Percentiles rank a stretch among this genome's conserved stretches.
Evolutionary conservation across 768 basidiomycete genomes (phyloP).

Genomic region (Termitomyces sp.): DNA sequence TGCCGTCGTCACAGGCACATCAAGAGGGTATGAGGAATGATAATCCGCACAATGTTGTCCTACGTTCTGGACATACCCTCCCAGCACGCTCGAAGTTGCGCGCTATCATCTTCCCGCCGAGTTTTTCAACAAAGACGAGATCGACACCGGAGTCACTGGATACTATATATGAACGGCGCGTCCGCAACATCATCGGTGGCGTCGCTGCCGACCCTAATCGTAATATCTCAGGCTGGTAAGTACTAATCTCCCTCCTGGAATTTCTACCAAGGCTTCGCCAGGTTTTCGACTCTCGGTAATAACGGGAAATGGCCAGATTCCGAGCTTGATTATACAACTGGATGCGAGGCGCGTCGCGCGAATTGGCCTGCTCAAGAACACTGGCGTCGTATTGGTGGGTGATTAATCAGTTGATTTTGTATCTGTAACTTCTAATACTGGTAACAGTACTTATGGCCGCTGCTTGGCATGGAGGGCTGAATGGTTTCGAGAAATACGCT

Average conservation of each 20-base stretch:
- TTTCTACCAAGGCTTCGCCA: neutral
- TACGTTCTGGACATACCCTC: neutral
- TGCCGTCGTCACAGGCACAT: conserved; percentile 5
- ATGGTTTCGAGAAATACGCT: conserved; percentile 29
- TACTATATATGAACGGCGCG: conserved; percentile 13
- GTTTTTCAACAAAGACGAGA: conserved; percentile 27
- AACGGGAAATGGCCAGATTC: conserved; percentile 37
- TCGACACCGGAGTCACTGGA: conserved; percentile 16
- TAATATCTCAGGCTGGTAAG: conserved; percentile 15
- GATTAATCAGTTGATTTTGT: neutral
- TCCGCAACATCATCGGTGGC: conserved; percentile 10
- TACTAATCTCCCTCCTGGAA: neutral
- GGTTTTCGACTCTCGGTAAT: conserved; percentile 15
- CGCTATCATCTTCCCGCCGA: neutral
- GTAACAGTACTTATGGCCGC: conserved; percentile 38
- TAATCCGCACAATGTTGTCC: neutral
- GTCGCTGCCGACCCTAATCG: conserved; percentile 2
- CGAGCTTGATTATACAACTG: conserved; percentile 43
- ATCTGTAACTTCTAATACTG: neutral
- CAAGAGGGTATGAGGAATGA: neutral
- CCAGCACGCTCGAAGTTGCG: neutral
- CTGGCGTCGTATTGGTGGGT: conserved; percentile 39
- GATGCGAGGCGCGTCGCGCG: conserved; percentile 43
- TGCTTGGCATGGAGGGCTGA: conserved; percentile 44
- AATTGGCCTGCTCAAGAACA: conserved; percentile 56